Conservation (phyloP, 192 early-diverging fungal species). For the Coemansia pectinata region DNA sequence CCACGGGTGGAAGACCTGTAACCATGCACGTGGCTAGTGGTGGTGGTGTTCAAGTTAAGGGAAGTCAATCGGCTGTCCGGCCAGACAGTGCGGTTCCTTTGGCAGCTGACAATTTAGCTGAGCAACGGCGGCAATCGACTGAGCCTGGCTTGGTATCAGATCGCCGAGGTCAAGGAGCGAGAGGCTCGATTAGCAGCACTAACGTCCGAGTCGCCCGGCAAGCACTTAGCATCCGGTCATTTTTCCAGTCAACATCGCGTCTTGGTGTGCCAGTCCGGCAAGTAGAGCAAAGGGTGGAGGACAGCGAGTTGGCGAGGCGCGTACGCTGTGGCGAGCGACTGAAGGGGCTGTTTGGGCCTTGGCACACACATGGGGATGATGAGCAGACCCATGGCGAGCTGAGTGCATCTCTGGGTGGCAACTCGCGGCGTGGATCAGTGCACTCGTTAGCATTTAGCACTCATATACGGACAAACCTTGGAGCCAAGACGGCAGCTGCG, state of each 20-base stretch:
- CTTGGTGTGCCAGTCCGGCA: conserved; percentile 7
- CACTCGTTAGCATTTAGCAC: conserved; percentile 47
- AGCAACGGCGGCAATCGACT: not conserved
- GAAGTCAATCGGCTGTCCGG: not conserved
- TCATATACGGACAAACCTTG: conserved; percentile 28
- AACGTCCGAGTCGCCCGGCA: conserved; percentile 5
- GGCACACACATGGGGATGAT: conserved; percentile 15
- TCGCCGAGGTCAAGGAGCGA: conserved; percentile 10
- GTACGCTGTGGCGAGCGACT: conserved; percentile 42
- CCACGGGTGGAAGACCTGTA: not conserved
- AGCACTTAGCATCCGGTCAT: conserved; percentile 42
- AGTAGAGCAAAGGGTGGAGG: conserved; percentile 8
- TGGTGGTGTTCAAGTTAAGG: not conserved
- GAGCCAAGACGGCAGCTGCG: conserved; percentile 3
- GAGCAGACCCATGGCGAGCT: not conserved
- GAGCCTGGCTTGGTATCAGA: not conserved
- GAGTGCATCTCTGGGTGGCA: not conserved
- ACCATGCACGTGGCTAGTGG: not conserved
- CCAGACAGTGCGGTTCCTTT: not conserved
- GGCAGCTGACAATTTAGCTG: not conserved
- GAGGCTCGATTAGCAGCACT: conserved; percentile 14
- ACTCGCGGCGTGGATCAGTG: conserved; percentile 21
- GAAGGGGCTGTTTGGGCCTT: conserved; percentile 44
- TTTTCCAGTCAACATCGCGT: conserved; percentile 22
- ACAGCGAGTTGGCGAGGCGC: conserved; percentile 27